Evolutionary conservation across 352 stramenopile species (phyloP).

Genomic region (Pythium oligandrum): DNA sequence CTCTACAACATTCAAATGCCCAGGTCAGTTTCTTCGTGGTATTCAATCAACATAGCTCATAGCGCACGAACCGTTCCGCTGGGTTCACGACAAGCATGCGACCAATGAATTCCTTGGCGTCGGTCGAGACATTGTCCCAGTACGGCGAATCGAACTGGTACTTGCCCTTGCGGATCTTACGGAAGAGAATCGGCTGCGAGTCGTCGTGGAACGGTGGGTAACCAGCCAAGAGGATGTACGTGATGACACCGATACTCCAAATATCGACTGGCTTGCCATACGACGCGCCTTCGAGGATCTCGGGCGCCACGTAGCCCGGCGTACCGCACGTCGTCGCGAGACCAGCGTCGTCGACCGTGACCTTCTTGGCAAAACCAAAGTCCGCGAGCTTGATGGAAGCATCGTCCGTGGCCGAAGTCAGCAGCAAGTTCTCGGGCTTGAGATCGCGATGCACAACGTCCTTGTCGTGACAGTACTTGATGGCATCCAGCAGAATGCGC

Average conservation of each 20-base stretch:
- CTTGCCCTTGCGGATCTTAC: slow-evolving; percentile 81
- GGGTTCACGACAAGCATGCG: slow-evolving; percentile 83
- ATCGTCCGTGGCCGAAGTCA: slow-evolving; percentile 80
- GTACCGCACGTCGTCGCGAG: slow-evolving; percentile 76
- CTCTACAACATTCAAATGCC: slow-evolving; percentile 16
- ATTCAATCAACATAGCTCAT: too few relatives aligned
- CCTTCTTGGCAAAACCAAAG: slow-evolving; percentile 91
- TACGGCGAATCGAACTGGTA: slow-evolving; percentile 87
- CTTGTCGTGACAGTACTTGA: slow-evolving; percentile 87
- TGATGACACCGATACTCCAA: slow-evolving; percentile 86
- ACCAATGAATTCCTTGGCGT: slow-evolving; percentile 88
- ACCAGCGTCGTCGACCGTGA: slow-evolving; percentile 49
- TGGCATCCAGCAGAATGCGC: slow-evolving; percentile 68
- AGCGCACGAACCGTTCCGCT: slow-evolving; percentile 43
- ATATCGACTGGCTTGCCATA: slow-evolving; percentile 85
- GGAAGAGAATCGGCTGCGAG: slow-evolving; percentile 91
- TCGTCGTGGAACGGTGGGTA: slow-evolving; percentile 91
- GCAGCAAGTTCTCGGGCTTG: slow-evolving; percentile 87
- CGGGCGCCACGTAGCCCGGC: slow-evolving; percentile 75
- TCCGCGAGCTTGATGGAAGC: slow-evolving; percentile 90
- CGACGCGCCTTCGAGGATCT: slow-evolving; percentile 77
- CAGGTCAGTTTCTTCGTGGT: too few relatives aligned
- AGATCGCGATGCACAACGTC: slow-evolving; percentile 80
- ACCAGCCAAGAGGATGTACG: slow-evolving; percentile 86
- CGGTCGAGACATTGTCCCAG: slow-evolving; percentile 86